Evolutionary conservation across 306 rosid species (phyloP), one percentile per base, ranked within the genome.

Genomic region (Trifolium repens): DNA sequence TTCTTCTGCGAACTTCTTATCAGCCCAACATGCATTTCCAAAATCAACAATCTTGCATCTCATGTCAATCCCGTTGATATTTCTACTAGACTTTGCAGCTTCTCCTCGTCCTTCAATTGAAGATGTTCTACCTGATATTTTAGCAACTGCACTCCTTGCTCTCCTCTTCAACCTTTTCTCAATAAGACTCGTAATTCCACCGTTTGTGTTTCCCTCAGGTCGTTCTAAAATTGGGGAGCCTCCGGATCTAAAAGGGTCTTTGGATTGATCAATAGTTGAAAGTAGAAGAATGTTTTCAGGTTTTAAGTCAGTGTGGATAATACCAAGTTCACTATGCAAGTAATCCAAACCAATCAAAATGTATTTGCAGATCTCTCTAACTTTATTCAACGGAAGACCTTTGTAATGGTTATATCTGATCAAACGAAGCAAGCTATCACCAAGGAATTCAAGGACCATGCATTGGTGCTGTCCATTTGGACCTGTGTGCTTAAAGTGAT

Each of bases 381-480:
- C 97, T 85, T 87, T 86, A 85, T 82, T 82, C 86, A 91, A 42
- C 59, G 84, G 89, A 72, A 94, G 89, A 69, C 97, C 94, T 78
- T 77, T 90, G 73, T 94, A 91, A 7, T 72, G 94, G 79, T 85
- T 91, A 79, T 89, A 90, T 82, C 69, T 91, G 80, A 84, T 88
- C 85, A 94, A 84, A 57, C 97, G 94, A 71, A 94, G 98, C 80
- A 94, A 87, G 78, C 96, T 94, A 76, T 94, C 98, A 10, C 98
- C 98, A 71, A 94, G 98, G 80, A 89, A 91, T 74, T 91, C 97
- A 35, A 93, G 98, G 82, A 93, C 98, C 98, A 93, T 93, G 80
- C 98, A 94, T 9, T 79, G 92, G 81, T 94, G 98, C 84, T 94
- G 97, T 77, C 98, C 98, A 63, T 94, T 94, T 66, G 98, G 98